Percentiles rank a stretch among this genome's conserved stretches.
Evolutionary conservation across 257 asterid genomes (phyloP).

Genomic region (Paulownia fortunei): DNA sequence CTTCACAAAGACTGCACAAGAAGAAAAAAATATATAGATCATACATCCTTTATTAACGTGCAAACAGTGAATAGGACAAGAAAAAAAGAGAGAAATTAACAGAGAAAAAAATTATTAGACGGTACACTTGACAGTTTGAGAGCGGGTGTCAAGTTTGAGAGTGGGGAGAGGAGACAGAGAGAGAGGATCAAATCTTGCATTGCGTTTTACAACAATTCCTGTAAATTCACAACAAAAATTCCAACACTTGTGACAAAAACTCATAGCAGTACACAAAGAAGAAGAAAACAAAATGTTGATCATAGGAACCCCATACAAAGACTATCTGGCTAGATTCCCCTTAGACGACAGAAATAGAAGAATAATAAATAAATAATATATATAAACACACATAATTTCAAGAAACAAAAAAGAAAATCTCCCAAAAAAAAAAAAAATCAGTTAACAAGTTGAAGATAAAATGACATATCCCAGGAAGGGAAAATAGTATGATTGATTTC

Average conservation of each 20-base stretch:
- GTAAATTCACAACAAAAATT: neutral
- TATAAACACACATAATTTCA: neutral
- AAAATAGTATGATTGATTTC: neutral
- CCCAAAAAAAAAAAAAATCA: neutral
- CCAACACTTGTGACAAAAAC: neutral
- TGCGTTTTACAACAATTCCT: neutral
- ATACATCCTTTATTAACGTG: neutral
- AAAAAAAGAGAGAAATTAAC: neutral
- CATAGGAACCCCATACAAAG: neutral
- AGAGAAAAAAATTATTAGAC: neutral
- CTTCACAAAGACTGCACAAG: conserved; percentile 58
- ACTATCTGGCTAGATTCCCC: neutral
- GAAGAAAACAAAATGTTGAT: neutral
- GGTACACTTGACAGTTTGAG: neutral
- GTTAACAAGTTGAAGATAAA: neutral
- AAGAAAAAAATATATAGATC: conserved; percentile 4
- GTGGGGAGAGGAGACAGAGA: neutral
- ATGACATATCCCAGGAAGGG: neutral
- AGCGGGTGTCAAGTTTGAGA: too few species aligned
- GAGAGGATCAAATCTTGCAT: neutral
- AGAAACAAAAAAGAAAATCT: neutral
- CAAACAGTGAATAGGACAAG: conserved; percentile 1
- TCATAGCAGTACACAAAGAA: neutral
- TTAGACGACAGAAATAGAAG: neutral
- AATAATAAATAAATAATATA: neutral